Evolutionary conservation across 257 asterid genomes (phyloP).

Genomic region (Asclepias syriaca): DNA sequence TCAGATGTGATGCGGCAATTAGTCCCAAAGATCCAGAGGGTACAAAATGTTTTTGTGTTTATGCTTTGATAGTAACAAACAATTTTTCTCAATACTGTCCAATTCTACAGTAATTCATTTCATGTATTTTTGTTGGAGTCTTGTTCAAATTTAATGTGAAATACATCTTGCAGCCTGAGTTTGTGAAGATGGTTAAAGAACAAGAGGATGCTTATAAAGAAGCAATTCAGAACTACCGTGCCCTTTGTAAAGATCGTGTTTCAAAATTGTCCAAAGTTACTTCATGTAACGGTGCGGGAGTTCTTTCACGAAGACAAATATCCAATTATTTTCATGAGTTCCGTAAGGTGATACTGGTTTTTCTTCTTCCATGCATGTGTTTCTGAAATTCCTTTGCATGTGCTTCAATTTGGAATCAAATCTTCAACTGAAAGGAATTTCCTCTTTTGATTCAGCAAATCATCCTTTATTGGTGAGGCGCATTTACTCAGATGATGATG

Average conservation of each 20-base stretch:
- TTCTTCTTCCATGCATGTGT: background rate
- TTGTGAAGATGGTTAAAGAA: constrained; percentile 64
- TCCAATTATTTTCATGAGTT: constrained; percentile 85
- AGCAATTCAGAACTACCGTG: constrained; percentile 90
- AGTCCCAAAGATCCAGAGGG: constrained; percentile 83
- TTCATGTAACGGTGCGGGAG: constrained; percentile 32
- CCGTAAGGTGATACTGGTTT: constrained; percentile 62
- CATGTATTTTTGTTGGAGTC: background rate
- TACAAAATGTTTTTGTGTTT: constrained; percentile 20
- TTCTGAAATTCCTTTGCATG: constrained; percentile 5
- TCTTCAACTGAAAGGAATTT: constrained; percentile 16
- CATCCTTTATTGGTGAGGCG: constrained; percentile 91
- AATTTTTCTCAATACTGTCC: background rate
- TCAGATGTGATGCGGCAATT: constrained; percentile 96
- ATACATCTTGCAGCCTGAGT: constrained; percentile 51
- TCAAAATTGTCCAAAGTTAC: constrained; percentile 46
- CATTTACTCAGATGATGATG: constrained; percentile 66
- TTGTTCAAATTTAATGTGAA: background rate
- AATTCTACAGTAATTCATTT: constrained; percentile 2
- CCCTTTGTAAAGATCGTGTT: constrained; percentile 62
- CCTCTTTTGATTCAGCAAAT: constrained; percentile 65
- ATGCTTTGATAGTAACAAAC: constrained; percentile 2
- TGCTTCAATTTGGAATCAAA: constrained; percentile 6
- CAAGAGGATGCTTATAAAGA: constrained; percentile 82
- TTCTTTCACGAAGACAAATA: constrained; percentile 75